Conservation (phyloP, 257 asterid species). For the Cruciata laevipes region DNA sequence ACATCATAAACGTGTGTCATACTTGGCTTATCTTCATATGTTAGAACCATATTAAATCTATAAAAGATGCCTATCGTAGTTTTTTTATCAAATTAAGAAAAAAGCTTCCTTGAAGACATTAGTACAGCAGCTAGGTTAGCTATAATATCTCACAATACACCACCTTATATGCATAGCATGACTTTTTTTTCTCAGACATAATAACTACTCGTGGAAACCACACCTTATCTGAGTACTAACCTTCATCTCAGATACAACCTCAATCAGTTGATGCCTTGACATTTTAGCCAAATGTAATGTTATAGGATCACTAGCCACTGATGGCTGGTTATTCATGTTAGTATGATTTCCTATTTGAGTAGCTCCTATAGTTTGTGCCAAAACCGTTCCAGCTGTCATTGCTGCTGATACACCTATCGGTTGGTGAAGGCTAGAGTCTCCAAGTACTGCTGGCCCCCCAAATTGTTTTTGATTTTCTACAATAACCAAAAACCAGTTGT, state of each 20-base stretch:
- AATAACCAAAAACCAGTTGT: slow-evolving; percentile 11
- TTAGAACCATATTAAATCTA: neutral
- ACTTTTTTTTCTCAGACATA: neutral
- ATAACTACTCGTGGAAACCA: slow-evolving; percentile 2
- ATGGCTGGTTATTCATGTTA: slow-evolving; percentile 36
- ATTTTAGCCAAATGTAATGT: slow-evolving; percentile 74
- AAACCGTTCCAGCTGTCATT: slow-evolving; percentile 70
- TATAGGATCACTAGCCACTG: slow-evolving; percentile 64
- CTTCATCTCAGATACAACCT: slow-evolving; percentile 66
- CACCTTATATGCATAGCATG: neutral
- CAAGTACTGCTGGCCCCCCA: slow-evolving; percentile 50
- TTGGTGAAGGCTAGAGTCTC: slow-evolving; percentile 52
- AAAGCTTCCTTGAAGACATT: neutral
- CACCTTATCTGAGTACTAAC: slow-evolving; percentile 32
- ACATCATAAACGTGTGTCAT: neutral
- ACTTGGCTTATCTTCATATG: neutral
- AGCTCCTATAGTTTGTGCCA: slow-evolving; percentile 87
- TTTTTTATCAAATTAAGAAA: neutral
- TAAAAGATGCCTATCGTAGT: neutral
- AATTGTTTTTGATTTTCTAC: slow-evolving; percentile 58
- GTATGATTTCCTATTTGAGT: slow-evolving; percentile 51
- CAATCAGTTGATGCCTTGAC: slow-evolving; percentile 74
- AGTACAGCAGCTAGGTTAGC: neutral
- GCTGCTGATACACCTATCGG: slow-evolving; percentile 82
- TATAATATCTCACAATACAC: no score